Evolutionary conservation across 2,329 filamentous ascomycete genomes (phyloP).

Genomic region (Ceratocystis alfenasii): DNA sequence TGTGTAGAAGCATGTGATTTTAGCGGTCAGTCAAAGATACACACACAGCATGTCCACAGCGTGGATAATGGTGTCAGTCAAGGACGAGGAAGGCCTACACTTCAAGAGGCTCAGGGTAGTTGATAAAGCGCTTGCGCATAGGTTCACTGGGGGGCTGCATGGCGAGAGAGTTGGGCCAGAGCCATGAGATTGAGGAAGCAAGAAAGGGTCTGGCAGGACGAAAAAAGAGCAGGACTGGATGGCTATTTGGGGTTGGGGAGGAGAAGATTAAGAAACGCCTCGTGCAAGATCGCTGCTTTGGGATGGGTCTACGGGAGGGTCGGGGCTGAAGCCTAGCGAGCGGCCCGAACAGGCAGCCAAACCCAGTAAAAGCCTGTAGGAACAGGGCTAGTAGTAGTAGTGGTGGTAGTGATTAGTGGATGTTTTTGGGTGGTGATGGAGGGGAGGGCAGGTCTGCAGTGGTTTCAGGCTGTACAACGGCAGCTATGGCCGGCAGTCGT

Average conservation of each 20-base stretch:
- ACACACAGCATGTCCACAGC: background rate
- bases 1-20: background rate
- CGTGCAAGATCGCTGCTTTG: background rate
- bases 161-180: background rate
- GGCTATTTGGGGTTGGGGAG: background rate
- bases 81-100: conserved; percentile 26
- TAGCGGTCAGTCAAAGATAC: background rate
- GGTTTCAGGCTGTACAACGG: too few species aligned
- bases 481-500: background rate
- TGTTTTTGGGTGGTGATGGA: too few species aligned
- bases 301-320: background rate
- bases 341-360: background rate
- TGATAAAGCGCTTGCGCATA: conserved; percentile 26
- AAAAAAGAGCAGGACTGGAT: background rate
- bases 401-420: too few species aligned
- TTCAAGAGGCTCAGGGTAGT: conserved; percentile 31
- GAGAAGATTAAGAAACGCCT: background rate
- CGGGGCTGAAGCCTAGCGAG: background rate
- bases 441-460: too few species aligned
- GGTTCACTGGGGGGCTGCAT: conserved; percentile 13
- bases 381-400: background rate
- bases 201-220: background rate
- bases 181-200: background rate
- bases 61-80: too few species aligned
- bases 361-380: background rate